phyloP scores from a whole-genome alignment of 805 yeast genomes.

The Candida cerambycidarum region DNA sequence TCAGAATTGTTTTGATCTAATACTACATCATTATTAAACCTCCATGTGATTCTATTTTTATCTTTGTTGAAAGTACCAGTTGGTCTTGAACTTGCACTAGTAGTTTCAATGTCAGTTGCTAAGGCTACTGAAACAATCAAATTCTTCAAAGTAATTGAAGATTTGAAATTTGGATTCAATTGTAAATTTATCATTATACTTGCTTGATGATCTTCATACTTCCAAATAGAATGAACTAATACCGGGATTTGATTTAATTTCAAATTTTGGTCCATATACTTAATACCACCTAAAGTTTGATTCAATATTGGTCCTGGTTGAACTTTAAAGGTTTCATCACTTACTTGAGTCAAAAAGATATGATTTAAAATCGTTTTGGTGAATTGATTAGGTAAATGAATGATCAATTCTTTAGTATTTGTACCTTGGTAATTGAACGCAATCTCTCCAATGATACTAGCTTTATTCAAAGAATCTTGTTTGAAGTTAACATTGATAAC shows the following conservation, averaged over 20 bases:
- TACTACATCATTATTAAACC: constrained; percentile 45
- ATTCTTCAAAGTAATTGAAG: constrained; percentile 49
- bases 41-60: constrained; percentile 84
- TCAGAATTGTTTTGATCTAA: constrained; percentile 44
- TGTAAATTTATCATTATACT: constrained; percentile 75
- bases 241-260: constrained; percentile 55
- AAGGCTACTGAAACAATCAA: constrained; percentile 62
- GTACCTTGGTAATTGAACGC: constrained; percentile 62
- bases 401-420: constrained; percentile 26
- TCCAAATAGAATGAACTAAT: constrained; percentile 80
- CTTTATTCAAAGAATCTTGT: constrained; percentile 59
- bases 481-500: constrained; percentile 70
- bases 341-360: constrained; percentile 29
- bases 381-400: constrained; percentile 46
- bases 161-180: constrained; percentile 48
- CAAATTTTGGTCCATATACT: constrained; percentile 53
- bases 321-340: constrained; percentile 37
- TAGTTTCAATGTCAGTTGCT: constrained; percentile 55
- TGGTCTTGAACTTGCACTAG: constrained; percentile 85
- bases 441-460: constrained; percentile 79
- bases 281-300: constrained; percentile 77
- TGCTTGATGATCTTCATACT: constrained; percentile 80
- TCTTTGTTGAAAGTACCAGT: constrained; percentile 89
- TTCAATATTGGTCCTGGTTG: constrained; percentile 53
- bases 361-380: constrained; percentile 48